phyloP scores from a whole-genome alignment of 805 yeast genomes.

The Kazachstania kunashirensis region DNA sequence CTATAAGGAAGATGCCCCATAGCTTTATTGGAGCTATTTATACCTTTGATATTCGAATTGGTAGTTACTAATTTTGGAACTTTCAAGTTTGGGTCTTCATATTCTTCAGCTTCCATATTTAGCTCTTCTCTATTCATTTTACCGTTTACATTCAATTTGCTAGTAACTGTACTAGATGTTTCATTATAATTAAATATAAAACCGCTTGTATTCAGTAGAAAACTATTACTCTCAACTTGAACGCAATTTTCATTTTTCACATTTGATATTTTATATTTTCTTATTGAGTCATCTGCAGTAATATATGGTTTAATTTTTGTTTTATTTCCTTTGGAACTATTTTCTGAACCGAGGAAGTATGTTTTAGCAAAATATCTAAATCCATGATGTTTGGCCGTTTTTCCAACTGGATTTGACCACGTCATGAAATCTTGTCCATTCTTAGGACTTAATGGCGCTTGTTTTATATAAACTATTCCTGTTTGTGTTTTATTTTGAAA shows the following conservation, averaged over 20 bases:
- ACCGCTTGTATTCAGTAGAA: too few relatives aligned
- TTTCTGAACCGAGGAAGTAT: constrained; percentile 12
- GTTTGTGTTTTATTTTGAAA: not conserved
- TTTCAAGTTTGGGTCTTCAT: too few relatives aligned
- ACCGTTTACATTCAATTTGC: not conserved
- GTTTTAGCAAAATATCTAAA: constrained; percentile 22
- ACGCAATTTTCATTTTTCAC: constrained; percentile 4
- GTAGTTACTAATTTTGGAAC: too few relatives aligned
- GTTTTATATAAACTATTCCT: not conserved
- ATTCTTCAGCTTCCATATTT: too few relatives aligned
- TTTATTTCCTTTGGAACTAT: not conserved
- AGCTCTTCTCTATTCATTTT: too few relatives aligned
- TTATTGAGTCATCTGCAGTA: not conserved
- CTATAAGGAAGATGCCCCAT: too few relatives aligned
- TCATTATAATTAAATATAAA: not conserved
- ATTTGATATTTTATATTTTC: constrained; percentile 1
- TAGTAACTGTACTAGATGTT: not conserved
- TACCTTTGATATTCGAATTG: too few relatives aligned
- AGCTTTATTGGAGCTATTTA: too few relatives aligned
- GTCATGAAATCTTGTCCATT: not conserved
- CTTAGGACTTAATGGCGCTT: not conserved
- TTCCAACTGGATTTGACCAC: not conserved
- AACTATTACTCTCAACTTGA: too few relatives aligned
- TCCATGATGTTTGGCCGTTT: constrained; percentile 15
- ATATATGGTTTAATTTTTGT: not conserved